Conservation (phyloP, 1,284 basidiomycete genomes). For the Filobasidium uniguttulatum region DNA sequence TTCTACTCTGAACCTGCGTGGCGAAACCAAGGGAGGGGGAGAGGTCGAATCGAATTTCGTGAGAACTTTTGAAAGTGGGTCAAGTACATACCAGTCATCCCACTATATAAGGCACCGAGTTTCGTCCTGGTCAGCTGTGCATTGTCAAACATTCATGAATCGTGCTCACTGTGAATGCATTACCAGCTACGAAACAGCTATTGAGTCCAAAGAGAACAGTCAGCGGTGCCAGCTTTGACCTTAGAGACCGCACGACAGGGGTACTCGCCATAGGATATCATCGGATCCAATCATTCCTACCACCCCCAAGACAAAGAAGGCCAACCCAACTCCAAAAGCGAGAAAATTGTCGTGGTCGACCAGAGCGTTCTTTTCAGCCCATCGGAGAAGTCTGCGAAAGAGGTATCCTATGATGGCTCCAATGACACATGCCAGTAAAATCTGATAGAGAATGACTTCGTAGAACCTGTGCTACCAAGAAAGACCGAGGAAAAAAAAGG, state of each 20-base stretch:
- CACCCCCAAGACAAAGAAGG: slow-evolving; percentile 60
- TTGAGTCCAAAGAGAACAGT: not conserved
- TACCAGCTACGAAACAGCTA: slow-evolving; percentile 31
- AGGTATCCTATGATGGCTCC: slow-evolving; percentile 62
- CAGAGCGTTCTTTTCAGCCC: slow-evolving; percentile 23
- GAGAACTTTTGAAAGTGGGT: not conserved
- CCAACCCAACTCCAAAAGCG: slow-evolving; percentile 33
- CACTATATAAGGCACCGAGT: slow-evolving; percentile 17
- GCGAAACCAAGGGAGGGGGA: too few species aligned
- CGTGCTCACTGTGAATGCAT: slow-evolving; percentile 24
- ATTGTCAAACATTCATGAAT: not conserved
- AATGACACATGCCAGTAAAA: slow-evolving; percentile 60
- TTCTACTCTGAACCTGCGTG: slow-evolving; percentile 38
- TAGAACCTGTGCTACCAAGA: slow-evolving; percentile 23
- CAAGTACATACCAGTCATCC: slow-evolving; percentile 28
- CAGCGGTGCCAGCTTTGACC: not conserved
- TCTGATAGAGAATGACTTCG: slow-evolving; percentile 33
- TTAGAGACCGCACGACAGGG: not conserved
- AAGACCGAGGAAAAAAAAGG: not conserved
- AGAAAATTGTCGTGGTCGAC: slow-evolving; percentile 37
- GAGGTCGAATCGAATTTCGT: not conserved
- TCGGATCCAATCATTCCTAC: slow-evolving; percentile 78
- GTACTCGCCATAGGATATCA: slow-evolving; percentile 50
- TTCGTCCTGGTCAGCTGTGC: not conserved
- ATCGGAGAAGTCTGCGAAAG: slow-evolving; percentile 26